Conservation (phyloP, 305 asterid species). For the Euphrasia arctica region DNA sequence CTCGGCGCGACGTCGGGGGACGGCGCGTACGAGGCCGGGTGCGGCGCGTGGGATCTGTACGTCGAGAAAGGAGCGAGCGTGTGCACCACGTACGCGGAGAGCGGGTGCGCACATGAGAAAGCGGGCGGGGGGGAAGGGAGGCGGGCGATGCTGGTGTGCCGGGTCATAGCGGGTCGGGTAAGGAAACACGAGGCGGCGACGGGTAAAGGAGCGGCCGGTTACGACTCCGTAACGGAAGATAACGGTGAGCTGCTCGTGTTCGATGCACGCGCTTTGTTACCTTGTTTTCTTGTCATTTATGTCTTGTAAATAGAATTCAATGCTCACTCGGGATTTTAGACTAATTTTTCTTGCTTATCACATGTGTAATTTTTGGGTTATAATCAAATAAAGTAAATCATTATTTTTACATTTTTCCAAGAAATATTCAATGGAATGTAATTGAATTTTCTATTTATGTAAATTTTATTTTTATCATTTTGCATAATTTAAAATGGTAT, state of each 20-base stretch:
- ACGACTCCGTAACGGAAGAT: conserved; percentile 70
- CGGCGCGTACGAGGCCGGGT: conserved; percentile 48
- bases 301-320: conserved; percentile 48
- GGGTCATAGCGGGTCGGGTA: conserved; percentile 86
- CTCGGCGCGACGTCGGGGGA: conserved; percentile 52
- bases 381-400: conserved; percentile 10
- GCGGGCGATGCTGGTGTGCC: conserved; percentile 84
- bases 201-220: conserved; percentile 6
- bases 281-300: conserved; percentile 83
- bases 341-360: conserved; percentile 6
- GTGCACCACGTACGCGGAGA: conserved; percentile 71
- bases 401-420: too few relatives aligned
- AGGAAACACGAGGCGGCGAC: conserved; percentile 25
- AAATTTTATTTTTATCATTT: too few relatives aligned
- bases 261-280: conserved; percentile 81
- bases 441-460: too few relatives aligned
- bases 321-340: neutral
- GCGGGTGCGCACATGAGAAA: conserved; percentile 75
- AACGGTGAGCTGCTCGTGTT: conserved; percentile 67
- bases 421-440: too few relatives aligned
- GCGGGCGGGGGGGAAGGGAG: conserved; percentile 82
- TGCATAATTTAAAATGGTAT: too few relatives aligned
- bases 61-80: conserved; percentile 52
- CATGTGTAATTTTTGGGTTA: conserved; percentile 20
- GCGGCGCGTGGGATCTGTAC: conserved; percentile 57